A percentile compares a stretch with the other conserved stretches of the same genome.
Conservation (phyloP, 2,329 filamentous ascomycete genomes). For the Calycina marina region DNA sequence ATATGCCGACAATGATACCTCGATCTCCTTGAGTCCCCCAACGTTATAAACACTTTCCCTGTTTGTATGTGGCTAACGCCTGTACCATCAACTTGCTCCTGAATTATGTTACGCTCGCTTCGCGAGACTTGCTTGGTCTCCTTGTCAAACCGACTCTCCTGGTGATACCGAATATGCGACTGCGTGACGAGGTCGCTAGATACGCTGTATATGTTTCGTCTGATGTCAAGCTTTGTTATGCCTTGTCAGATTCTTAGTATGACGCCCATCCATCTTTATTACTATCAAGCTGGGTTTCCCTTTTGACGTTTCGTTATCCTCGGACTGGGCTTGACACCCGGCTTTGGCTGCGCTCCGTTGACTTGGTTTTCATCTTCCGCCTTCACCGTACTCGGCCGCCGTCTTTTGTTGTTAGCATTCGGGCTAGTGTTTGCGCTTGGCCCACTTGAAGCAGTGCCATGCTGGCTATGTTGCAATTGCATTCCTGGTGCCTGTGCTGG, state of each 20-base stretch:
- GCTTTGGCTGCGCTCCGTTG: constrained; percentile 19
- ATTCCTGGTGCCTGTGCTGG: constrained; percentile 48
- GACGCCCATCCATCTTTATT: not conserved
- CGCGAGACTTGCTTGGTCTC: not conserved
- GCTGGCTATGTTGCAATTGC: constrained; percentile 53
- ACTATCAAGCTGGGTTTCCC: constrained; percentile 12
- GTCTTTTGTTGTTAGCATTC: constrained; percentile 25
- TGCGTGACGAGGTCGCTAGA: too few species aligned
- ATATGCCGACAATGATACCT: too few species aligned
- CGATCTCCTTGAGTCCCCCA: too few species aligned
- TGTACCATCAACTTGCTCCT: too few species aligned
- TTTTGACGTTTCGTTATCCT: constrained; percentile 27
- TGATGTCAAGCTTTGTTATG: too few species aligned
- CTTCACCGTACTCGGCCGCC: constrained; percentile 26
- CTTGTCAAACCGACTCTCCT: not conserved
- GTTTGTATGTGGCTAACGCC: too few species aligned
- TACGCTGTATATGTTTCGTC: too few species aligned
- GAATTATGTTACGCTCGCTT: not conserved
- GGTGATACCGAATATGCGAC: too few species aligned
- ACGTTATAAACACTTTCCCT: too few species aligned
- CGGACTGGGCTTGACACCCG: constrained; percentile 26
- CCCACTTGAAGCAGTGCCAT: constrained; percentile 50
- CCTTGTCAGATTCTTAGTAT: not conserved
- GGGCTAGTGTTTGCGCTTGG: constrained; percentile 48
- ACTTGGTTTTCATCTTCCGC: constrained; percentile 21